phyloP scores from a whole-genome alignment of 129 eudicot species.

The Dittrichia graveolens region DNA sequence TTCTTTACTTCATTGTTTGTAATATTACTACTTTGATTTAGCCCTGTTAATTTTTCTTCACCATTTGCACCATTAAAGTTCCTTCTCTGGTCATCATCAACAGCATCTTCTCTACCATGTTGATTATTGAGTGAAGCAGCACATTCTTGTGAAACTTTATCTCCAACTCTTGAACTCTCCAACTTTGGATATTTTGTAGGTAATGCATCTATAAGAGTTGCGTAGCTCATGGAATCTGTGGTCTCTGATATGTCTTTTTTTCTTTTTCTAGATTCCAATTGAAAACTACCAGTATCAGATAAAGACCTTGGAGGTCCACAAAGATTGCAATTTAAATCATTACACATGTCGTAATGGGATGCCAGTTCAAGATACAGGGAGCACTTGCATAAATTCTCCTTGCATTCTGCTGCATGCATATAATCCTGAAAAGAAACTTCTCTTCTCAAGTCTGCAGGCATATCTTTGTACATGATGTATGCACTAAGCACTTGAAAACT shows the following conservation, averaged over 20 bases:
- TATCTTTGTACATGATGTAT: constrained; percentile 45
- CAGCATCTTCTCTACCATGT: constrained; percentile 12
- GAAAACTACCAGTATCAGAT: constrained; percentile 27
- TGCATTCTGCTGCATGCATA: constrained; percentile 57
- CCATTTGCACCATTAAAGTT: constrained; percentile 17
- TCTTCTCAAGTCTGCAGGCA: constrained; percentile 33
- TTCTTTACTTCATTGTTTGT: constrained; percentile 15
- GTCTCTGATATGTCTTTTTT: constrained; percentile 29
- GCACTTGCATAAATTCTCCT: constrained; percentile 51
- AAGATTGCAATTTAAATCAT: constrained; percentile 36
- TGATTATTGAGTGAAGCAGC: background rate
- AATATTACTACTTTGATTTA: constrained; percentile 17
- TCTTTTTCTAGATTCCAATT: constrained; percentile 36
- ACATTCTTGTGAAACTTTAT: constrained; percentile 19
- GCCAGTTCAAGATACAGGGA: constrained; percentile 31
- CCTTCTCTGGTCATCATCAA: constrained; percentile 24
- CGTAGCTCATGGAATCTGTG: constrained; percentile 14
- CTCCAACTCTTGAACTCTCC: constrained; percentile 33
- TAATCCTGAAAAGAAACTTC: constrained; percentile 39
- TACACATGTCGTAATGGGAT: constrained; percentile 58
- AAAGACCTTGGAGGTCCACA: constrained; percentile 50
- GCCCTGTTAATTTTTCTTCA: constrained; percentile 23
- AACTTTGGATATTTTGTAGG: constrained; percentile 51
- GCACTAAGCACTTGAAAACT: constrained; percentile 35
- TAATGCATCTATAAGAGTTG: constrained; percentile 30